Percentiles rank a stretch among this genome's conserved stretches.
phyloP scores from a whole-genome alignment of 2,329 filamentous ascomycete species.

The Penicillium sp. region DNA sequence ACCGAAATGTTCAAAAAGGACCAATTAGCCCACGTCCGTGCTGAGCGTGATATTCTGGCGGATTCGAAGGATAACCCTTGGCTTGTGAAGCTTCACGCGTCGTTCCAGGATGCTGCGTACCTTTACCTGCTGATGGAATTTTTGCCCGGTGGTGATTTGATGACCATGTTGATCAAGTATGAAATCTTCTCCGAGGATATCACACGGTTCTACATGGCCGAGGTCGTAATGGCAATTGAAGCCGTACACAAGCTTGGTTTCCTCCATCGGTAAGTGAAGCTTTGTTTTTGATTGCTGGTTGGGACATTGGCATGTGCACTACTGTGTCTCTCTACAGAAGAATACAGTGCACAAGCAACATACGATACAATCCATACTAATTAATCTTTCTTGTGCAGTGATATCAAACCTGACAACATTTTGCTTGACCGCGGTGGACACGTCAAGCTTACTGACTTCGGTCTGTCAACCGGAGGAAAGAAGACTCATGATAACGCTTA shows the following conservation, averaged over 20 bases:
- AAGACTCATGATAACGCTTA: conserved; percentile 98
- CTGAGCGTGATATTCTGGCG: conserved; percentile 94
- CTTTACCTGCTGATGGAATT: conserved; percentile 99
- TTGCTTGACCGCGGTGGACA: conserved; percentile 91
- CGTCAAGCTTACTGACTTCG: conserved; percentile 97
- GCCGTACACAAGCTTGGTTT: conserved; percentile 97
- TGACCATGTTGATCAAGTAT: conserved; percentile 99
- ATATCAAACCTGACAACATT: conserved; percentile 99
- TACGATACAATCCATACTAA: conserved; percentile 19
- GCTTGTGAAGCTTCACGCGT: conserved; percentile 98
- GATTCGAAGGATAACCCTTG: conserved; percentile 96
- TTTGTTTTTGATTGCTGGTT: not conserved
- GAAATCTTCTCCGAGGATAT: conserved; percentile 99
- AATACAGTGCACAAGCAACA: not conserved
- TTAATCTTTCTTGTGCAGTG: conserved; percentile 54
- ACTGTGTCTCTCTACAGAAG: not conserved
- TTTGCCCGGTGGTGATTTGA: conserved; percentile 93
- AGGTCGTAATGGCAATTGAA: conserved; percentile 97
- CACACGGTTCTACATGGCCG: conserved; percentile 97
- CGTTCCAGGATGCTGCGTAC: conserved; percentile 95
- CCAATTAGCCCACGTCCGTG: conserved; percentile 93
- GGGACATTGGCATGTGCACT: not conserved
- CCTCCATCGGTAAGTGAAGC: conserved; percentile 78
- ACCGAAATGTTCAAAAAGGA: conserved; percentile 99
- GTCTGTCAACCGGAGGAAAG: conserved; percentile 95